Evolutionary conservation across 345 rosid species (phyloP), one percentile per base, ranked within the genome.

Genomic region (Balakata baccata): DNA sequence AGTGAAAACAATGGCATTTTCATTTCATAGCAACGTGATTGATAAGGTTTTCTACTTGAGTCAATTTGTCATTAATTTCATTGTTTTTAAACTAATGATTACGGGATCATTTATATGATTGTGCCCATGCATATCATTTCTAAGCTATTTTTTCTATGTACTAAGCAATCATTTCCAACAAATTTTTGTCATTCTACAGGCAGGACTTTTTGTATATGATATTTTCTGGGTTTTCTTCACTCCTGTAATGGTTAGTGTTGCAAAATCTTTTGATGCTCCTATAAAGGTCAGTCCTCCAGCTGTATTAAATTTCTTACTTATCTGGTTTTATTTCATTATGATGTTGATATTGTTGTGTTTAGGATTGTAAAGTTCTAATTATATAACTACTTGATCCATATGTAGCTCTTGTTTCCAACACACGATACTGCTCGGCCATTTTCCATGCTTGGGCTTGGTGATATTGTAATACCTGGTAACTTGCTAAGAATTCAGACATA

Each of bases 371-470:
- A 43, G 17, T 61, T 56, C 68, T 68, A 61, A 67, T 41, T n/a
- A 43, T 4, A 10, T 65, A 10, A 2, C 50, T 47, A 53, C 76
- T 41, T 39, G 37, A 60, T 46, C 58, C 52, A 41, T 29, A 50
- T 82, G 78, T 84, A 95, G 99, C 97, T 95, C 76, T 85, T 95
- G 77, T 95, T 95, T 87, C 98, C 99, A 63, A 95, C 98, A 4
- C 88, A 86, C 1, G 93, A 89, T 78, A 38, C 85, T 58, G 78
- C 79, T 41, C 83, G 99, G 20, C 99, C 99, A 52, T 95, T 81
- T 83, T 95, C 99, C 81, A 91, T 95, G 99, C 96, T 95, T 79
- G 98, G 99, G 37, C 99, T 95, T 84, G 99, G 99, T 77, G 99
- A 92, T 70, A 93, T 95, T 84, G 99, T 95, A 75, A 93, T 95